A percentile compares a stretch with the other conserved stretches of the same genome.
Conservation (phyloP, 228 moss, liverwort and hornwort species). For the Sphagnum magellanicum region DNA sequence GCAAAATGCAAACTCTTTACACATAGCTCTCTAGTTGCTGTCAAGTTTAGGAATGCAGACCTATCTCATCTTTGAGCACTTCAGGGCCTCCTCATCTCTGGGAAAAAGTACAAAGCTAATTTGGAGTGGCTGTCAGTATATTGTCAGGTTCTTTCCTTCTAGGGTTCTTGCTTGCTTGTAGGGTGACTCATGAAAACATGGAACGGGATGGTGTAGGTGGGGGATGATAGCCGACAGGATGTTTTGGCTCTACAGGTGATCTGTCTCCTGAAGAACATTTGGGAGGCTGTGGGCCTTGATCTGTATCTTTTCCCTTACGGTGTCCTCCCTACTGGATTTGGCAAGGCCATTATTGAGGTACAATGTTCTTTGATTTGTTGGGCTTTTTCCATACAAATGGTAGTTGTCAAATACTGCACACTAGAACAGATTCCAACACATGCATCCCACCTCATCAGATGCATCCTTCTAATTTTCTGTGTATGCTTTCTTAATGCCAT, state of each 20-base stretch:
- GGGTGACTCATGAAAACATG: no score
- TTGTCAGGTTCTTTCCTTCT: not conserved
- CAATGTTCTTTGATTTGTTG: not conserved
- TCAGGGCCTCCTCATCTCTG: not conserved
- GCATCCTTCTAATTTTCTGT: no score
- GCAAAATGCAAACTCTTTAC: no score
- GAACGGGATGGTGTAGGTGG: constrained; percentile 32
- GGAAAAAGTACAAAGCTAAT: not conserved
- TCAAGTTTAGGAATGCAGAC: no score
- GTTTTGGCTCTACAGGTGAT: constrained; percentile 89
- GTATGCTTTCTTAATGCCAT: no score
- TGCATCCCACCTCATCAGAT: no score
- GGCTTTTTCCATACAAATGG: not conserved
- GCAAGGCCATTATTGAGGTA: constrained; percentile 85
- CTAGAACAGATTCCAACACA: no score
- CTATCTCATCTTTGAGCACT: not conserved
- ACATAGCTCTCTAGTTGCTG: no score
- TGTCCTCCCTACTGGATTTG: constrained; percentile 82
- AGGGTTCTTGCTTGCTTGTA: not conserved
- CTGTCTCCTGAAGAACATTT: constrained; percentile 65
- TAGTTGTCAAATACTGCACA: no score
- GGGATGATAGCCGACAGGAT: constrained; percentile 92
- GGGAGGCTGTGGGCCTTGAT: constrained; percentile 58
- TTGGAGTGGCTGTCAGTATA: not conserved
- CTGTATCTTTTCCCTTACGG: constrained; percentile 87